Evolutionary conservation across 1,139 yeast genomes (phyloP), one percentile per base, ranked within the genome.

Genomic region (Debaryomyces coudertii): DNA sequence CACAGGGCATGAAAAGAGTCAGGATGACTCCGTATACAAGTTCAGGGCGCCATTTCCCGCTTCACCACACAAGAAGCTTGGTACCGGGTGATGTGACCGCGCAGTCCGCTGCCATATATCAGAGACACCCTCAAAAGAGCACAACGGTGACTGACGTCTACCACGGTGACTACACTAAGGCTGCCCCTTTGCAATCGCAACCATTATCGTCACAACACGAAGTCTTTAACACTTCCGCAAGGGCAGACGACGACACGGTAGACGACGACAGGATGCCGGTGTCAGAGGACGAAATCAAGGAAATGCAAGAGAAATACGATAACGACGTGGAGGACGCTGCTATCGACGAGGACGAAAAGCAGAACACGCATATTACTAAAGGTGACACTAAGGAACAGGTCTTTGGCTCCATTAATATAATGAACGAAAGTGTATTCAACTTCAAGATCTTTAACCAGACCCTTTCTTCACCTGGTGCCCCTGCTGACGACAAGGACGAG

Each of bases 181-280:
- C 68, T 30, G 84, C 85, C 0, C 85, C 85, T 3, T 54, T 76
- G 29, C 64, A 65, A 25, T 77, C 82, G 3, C 85, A 81, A 55
- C 85, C 86, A 7, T 65, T 80, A 25, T 73, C 80, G 31, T 78
- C 85, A 0, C 82, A 79, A 56, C 62, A 69, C 28, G 80, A 75
- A 48, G 69, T 63, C 44, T 80, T 80, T 50, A 70, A 60, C 44
- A 23, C 16, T 12, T 20, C 33, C 15, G 34, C 31, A n/a, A 16
- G 5, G 15, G 27, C 35, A 11, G 24, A 7, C 6, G 50, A 52
- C 24, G 49, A 49, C 41, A 12, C 47, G 44, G 29, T 57, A 14
- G 69, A 64, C 14, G 72, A 69, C 36, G 78, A 72, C 47, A 62
- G 73, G 35, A 53, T 60, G n/a, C 72, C 72, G 5, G 71, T 62